Evolutionary conservation across 2,329 filamentous ascomycete species (phyloP).

Genomic region (Ophiosphaerella narmari): DNA sequence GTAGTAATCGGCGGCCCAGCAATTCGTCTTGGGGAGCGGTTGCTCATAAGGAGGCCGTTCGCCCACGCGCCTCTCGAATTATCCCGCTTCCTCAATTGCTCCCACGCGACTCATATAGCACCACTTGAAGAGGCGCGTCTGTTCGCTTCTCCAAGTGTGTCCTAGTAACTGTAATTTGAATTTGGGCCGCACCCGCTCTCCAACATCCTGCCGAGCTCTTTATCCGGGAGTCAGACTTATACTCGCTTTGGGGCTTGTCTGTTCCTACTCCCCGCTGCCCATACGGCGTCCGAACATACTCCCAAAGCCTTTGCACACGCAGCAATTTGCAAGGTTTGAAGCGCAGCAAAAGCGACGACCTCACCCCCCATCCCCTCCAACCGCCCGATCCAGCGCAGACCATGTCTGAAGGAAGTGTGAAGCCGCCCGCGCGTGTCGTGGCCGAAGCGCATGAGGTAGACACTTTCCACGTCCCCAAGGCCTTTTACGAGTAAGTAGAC

Average conservation of each 20-base stretch:
- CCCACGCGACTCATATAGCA: constrained; percentile 12
- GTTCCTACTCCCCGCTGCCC: constrained; percentile 6
- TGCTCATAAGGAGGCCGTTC: constrained; percentile 25
- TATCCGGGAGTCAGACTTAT: constrained; percentile 42
- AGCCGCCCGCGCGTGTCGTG: constrained; percentile 58
- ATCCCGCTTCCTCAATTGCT: too few species aligned
- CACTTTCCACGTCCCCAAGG: constrained; percentile 67
- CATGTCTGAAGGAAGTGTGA: constrained; percentile 53
- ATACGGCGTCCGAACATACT: constrained; percentile 2
- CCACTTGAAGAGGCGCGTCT: constrained; percentile 29
- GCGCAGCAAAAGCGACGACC: constrained; percentile 12
- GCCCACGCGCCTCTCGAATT: constrained; percentile 13
- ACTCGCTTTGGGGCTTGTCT: constrained; percentile 16
- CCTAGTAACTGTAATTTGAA: constrained; percentile 30
- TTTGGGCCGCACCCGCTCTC: constrained; percentile 34
- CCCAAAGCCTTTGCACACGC: constrained; percentile 2
- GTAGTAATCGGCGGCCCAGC: constrained; percentile 17
- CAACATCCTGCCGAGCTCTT: constrained; percentile 40
- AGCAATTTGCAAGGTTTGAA: constrained; percentile 6
- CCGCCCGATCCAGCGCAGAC: constrained; percentile 4
- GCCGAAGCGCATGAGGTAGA: constrained; percentile 77
- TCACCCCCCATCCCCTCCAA: constrained; percentile 7
- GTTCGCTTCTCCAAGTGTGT: constrained; percentile 25
- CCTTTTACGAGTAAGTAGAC: constrained; percentile 47
- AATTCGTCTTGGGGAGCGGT: constrained; percentile 9